A percentile compares a stretch with the other conserved stretches of the same genome.
phyloP scores from a whole-genome alignment of 441 rosid genomes.

The Eutrema salsugineum region DNA sequence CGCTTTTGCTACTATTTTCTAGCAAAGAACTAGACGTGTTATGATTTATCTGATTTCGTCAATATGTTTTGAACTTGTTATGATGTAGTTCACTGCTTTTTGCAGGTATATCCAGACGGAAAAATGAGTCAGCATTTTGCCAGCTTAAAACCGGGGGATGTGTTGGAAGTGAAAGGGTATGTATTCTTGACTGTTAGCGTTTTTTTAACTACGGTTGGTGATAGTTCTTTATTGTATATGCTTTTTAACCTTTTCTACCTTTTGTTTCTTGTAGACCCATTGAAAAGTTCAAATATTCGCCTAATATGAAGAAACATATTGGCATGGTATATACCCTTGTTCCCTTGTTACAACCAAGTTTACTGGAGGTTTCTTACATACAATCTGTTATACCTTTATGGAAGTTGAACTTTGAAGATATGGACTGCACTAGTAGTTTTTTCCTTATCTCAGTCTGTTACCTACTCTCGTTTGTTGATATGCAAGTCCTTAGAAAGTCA shows the following conservation, averaged over 20 bases:
- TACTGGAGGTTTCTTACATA: neutral
- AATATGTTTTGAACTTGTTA: neutral
- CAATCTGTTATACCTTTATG: neutral
- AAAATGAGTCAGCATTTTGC: conserved; percentile 99
- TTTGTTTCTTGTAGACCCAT: conserved; percentile 69
- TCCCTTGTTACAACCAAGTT: conserved; percentile 4
- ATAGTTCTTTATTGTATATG: neutral
- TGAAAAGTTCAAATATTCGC: conserved; percentile 83
- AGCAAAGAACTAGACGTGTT: neutral
- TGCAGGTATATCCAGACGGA: conserved; percentile 94
- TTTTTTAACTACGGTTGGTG: neutral
- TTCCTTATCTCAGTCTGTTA: neutral
- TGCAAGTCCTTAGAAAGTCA: neutral
- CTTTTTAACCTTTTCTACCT: conserved; percentile 2
- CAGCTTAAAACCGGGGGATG: conserved; percentile 90
- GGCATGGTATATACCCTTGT: conserved; percentile 79
- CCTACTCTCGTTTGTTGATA: neutral
- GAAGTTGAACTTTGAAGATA: conserved; percentile 15
- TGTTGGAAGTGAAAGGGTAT: conserved; percentile 95
- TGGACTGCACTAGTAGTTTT: neutral
- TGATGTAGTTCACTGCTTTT: conserved; percentile 4
- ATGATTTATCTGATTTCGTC: neutral
- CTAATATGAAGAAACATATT: conserved; percentile 93
- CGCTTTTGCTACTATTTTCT: neutral
- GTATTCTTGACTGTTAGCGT: neutral